phyloP scores from a whole-genome alignment of 768 basidiomycete genomes.

The Lentinula sp. region DNA sequence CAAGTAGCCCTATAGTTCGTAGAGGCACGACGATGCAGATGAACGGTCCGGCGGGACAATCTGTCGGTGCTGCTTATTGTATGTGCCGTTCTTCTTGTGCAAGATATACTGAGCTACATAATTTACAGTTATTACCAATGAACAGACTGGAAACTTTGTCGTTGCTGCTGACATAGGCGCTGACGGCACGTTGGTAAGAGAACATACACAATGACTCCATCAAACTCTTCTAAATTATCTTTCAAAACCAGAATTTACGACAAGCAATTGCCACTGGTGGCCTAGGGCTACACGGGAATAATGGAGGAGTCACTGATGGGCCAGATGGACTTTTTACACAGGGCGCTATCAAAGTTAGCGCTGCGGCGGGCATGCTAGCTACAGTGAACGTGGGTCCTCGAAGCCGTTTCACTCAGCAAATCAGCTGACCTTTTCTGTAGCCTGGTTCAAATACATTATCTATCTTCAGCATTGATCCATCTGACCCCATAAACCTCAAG shows the following conservation, averaged over 20 bases:
- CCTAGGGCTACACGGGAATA: slow-evolving; percentile 15
- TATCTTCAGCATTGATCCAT: slow-evolving; percentile 26
- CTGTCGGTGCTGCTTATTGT: slow-evolving; percentile 18
- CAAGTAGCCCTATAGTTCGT: neutral
- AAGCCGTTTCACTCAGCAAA: neutral
- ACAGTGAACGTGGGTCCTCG: slow-evolving; percentile 15
- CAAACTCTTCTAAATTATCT: neutral
- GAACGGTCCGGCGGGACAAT: neutral
- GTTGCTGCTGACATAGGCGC: slow-evolving; percentile 22
- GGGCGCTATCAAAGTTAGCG: slow-evolving; percentile 16
- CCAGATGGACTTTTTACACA: slow-evolving; percentile 21
- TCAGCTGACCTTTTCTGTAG: slow-evolving; percentile 11
- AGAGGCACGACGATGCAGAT: slow-evolving; percentile 1
- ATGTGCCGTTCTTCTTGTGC: neutral
- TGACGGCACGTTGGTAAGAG: slow-evolving; percentile 24
- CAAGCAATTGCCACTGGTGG: slow-evolving; percentile 12
- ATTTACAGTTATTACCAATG: slow-evolving; percentile 27
- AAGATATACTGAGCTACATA: slow-evolving; percentile 6
- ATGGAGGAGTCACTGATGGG: slow-evolving; percentile 11
- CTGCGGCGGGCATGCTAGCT: slow-evolving; percentile 9
- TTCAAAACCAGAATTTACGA: slow-evolving; percentile 9
- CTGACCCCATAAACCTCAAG: slow-evolving; percentile 21
- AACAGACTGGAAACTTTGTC: slow-evolving; percentile 25
- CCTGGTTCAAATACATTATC: slow-evolving; percentile 32
- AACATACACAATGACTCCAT: neutral